phyloP scores from a whole-genome alignment of 1,284 basidiomycete species.

The Tilletiaria anomala region DNA sequence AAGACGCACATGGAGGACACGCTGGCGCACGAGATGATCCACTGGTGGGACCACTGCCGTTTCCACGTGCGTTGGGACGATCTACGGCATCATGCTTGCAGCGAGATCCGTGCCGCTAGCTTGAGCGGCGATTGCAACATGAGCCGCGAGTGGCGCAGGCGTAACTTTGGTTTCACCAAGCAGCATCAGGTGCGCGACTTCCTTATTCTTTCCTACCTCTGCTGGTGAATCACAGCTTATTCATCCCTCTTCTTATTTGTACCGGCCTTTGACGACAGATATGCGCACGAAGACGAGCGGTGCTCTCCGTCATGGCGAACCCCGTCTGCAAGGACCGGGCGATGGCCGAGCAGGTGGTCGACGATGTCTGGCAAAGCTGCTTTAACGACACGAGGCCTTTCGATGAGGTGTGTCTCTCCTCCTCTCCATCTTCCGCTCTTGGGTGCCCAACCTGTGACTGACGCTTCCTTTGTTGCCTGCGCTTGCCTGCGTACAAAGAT shows the following conservation, averaged over 20 bases:
- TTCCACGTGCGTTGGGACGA: conserved; percentile 87
- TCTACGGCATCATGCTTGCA: conserved; percentile 83
- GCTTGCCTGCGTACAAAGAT: no score
- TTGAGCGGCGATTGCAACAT: conserved; percentile 82
- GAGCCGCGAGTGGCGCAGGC: conserved; percentile 55
- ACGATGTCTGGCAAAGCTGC: conserved; percentile 92
- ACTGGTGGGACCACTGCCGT: conserved; percentile 85
- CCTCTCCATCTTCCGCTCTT: no score
- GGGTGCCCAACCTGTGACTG: no score
- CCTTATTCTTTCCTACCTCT: no score
- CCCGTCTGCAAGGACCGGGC: conserved; percentile 58
- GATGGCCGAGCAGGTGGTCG: conserved; percentile 72
- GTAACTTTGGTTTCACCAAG: conserved; percentile 69
- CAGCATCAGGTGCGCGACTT: conserved; percentile 96
- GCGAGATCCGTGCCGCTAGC: conserved; percentile 89
- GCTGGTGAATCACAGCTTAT: no score
- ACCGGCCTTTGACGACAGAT: no score
- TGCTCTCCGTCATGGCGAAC: conserved; percentile 65
- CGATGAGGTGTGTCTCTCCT: conserved; percentile 85
- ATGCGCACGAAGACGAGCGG: conserved; percentile 75
- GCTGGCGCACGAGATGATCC: conserved; percentile 82
- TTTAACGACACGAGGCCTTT: conserved; percentile 90
- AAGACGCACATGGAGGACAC: conserved; percentile 84
- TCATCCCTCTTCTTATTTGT: no score
- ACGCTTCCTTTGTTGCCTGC: no score